Percentiles rank a stretch among this genome's conserved stretches.
Evolutionary conservation across 192 early-diverging fungal genomes (phyloP).

Genomic region (Umbelopsis sp.): DNA sequence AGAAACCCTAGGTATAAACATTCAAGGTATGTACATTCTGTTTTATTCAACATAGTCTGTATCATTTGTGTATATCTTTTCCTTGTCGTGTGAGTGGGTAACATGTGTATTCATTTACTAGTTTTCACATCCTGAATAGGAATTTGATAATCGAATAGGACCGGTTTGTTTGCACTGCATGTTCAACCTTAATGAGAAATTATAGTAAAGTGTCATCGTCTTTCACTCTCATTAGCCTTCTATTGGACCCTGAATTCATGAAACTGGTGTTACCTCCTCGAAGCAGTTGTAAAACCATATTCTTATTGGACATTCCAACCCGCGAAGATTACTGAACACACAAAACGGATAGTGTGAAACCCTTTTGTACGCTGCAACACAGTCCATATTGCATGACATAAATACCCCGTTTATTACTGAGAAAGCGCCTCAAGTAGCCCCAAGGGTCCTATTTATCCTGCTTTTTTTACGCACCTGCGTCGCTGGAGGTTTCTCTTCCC

Average conservation of each 20-base stretch:
- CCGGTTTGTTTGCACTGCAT: background rate
- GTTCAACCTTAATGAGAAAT: background rate
- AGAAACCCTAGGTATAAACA: too few species aligned
- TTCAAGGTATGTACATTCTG: too few species aligned
- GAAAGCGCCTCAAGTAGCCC: background rate
- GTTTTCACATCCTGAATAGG: background rate
- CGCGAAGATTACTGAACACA: background rate
- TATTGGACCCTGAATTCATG: slow-evolving; percentile 3
- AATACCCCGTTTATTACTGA: background rate
- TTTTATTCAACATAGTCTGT: too few species aligned
- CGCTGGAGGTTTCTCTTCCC: background rate
- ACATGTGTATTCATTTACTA: background rate
- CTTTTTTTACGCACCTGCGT: background rate
- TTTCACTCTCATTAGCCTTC: background rate
- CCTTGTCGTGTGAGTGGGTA: background rate
- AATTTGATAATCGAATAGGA: background rate
- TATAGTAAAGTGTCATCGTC: background rate
- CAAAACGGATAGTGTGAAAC: background rate
- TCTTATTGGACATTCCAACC: background rate
- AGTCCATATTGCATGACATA: slow-evolving; percentile 9
- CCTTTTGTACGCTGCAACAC: background rate
- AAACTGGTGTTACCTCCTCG: background rate
- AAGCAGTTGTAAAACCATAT: background rate
- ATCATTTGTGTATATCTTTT: background rate
- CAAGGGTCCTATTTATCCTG: background rate